These are phyloP conservation scores for Silene conica DNA, from an alignment of 148 eudicot species.

Conservation along the genomic window DNA sequence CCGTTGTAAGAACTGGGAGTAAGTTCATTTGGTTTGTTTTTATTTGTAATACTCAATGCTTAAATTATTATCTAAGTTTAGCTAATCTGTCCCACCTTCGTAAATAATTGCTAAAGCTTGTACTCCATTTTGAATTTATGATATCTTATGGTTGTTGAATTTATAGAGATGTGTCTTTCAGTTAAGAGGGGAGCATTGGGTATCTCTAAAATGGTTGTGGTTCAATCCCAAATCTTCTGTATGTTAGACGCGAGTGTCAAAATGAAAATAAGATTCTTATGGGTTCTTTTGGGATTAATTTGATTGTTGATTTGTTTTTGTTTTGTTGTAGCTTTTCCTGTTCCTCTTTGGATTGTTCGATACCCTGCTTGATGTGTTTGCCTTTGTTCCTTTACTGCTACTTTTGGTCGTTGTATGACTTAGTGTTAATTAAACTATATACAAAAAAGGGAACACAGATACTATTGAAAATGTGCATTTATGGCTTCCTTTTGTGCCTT, in stretches of 20 bases:
- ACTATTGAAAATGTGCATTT: conserved; percentile 2
- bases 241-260: too few species aligned
- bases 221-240: background rate
- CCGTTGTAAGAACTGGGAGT: conserved; percentile 11
- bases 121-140: background rate
- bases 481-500: background rate
- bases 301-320: background rate
- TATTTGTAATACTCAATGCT: background rate
- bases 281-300: too few species aligned
- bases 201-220: background rate
- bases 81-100: background rate
- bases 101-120: background rate
- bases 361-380: background rate
- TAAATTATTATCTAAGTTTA: background rate
- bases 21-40: conserved; percentile 15
- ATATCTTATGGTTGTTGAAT: background rate
- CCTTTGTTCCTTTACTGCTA: background rate
- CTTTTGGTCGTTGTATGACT: background rate
- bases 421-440: too few species aligned
- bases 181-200: background rate
- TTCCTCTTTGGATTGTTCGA: background rate
- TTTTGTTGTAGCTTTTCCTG: background rate
- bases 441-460: too few species aligned
- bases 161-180: background rate
- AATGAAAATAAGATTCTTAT: too few species aligned